Conservation (phyloP, 202 grass and related monocot species). For the Musa balbisiana region DNA sequence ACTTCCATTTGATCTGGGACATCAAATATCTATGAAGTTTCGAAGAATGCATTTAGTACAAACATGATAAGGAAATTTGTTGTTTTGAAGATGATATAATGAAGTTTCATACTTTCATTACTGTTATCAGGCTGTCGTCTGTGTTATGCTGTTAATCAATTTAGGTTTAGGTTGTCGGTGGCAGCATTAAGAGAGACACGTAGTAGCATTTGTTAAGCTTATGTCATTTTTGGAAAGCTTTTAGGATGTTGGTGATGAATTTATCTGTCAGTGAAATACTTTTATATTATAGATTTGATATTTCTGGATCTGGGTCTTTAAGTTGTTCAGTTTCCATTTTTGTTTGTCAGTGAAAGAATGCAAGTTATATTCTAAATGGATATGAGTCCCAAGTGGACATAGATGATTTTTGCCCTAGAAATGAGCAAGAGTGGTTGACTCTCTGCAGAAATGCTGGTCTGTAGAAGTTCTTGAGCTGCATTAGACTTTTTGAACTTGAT, state of each 20-base stretch:
- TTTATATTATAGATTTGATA: background rate
- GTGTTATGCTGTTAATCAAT: background rate
- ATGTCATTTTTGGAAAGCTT: background rate
- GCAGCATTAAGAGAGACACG: background rate
- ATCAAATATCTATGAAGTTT: no score
- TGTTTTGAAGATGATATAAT: background rate
- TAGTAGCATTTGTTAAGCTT: background rate
- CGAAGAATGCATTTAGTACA: no score
- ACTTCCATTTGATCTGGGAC: no score
- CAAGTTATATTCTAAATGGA: background rate
- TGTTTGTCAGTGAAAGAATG: background rate
- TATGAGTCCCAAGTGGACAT: background rate
- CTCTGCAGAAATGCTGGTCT: no score
- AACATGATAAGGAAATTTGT: no score
- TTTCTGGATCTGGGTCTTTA: background rate
- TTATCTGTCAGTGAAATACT: background rate
- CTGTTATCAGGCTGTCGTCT: background rate
- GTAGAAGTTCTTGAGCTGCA: no score
- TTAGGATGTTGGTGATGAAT: background rate
- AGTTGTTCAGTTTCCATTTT: background rate
- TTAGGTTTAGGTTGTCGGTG: background rate
- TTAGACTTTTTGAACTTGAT: no score
- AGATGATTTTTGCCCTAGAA: background rate
- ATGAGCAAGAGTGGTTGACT: background rate
- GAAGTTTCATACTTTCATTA: background rate